These are phyloP conservation scores for Lobosporangium transversale DNA, from an alignment of 192 early-diverging fungal genomes.

Conservation along the genomic window DNA sequence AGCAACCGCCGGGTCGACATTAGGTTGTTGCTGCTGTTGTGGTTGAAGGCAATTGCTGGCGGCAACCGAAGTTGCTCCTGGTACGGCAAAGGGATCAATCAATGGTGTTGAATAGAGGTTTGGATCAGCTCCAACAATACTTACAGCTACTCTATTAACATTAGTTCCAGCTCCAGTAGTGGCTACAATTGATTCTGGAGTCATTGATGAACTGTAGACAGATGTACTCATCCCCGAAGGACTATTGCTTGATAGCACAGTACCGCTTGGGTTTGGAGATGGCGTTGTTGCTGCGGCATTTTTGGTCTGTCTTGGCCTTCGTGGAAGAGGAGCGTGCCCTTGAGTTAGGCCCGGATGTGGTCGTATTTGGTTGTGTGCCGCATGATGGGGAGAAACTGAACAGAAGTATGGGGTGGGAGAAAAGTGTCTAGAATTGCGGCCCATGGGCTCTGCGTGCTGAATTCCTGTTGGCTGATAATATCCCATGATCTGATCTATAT, in stretches of 20 bases:
- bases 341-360: slow-evolving; percentile 41
- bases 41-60: slow-evolving; percentile 2
- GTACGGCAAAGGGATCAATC: slow-evolving; percentile 30
- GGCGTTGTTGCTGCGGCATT: slow-evolving; percentile 4
- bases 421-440: slow-evolving; percentile 43
- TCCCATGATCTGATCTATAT: slow-evolving; percentile 49
- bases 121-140: too few relatives aligned
- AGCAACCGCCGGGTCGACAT: not conserved
- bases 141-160: too few relatives aligned
- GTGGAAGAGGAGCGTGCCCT: slow-evolving; percentile 41
- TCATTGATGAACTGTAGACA: too few relatives aligned
- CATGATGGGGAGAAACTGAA: slow-evolving; percentile 28
- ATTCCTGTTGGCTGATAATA: slow-evolving; percentile 33
- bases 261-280: too few relatives aligned
- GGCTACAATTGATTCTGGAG: too few relatives aligned
- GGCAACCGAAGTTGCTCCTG: slow-evolving; percentile 12
- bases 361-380: slow-evolving; percentile 13
- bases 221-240: too few relatives aligned
- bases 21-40: not conserved
- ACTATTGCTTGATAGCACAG: too few relatives aligned
- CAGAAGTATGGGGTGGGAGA: slow-evolving; percentile 50
- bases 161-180: too few relatives aligned
- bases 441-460: slow-evolving; percentile 23
- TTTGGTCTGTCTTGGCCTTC: slow-evolving; percentile 42
- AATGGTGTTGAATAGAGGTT: slow-evolving; percentile 18